These are phyloP conservation scores for Ceriops tagal DNA, from an alignment of 345 rosid species.

Conservation along the genomic window DNA sequence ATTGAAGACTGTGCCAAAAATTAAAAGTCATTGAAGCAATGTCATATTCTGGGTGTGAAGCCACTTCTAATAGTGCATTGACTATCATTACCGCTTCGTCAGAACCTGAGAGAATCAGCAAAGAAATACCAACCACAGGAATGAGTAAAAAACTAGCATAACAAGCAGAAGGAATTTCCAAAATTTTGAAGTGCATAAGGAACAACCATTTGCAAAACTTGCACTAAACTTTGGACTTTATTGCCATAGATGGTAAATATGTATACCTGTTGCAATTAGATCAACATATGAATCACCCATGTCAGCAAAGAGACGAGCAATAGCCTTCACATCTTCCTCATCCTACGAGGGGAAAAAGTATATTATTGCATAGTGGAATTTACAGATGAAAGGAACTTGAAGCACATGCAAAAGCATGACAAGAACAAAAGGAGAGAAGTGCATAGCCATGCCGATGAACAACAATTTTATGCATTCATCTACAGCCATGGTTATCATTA, in stretches of 20 bases:
- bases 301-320: constrained; percentile 93
- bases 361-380: too few species aligned
- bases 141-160: constrained; percentile 11
- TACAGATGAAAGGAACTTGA: too few species aligned
- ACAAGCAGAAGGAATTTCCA: constrained; percentile 12
- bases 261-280: constrained; percentile 83
- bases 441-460: neutral
- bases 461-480: neutral
- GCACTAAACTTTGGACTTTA: neutral
- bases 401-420: too few species aligned
- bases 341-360: constrained; percentile 45
- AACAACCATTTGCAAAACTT: constrained; percentile 9
- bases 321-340: constrained; percentile 98
- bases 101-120: constrained; percentile 50
- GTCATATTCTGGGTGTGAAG: constrained; percentile 91
- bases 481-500: too few species aligned
- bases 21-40: constrained; percentile 99
- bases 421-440: too few species aligned
- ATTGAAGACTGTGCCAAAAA: constrained; percentile 99
- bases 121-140: neutral
- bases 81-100: constrained; percentile 86
- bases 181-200: constrained; percentile 1
- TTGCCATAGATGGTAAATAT: constrained; percentile 1
- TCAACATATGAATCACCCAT: constrained; percentile 98
- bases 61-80: constrained; percentile 79